Base-by-base conservation (phyloP, 768 basidiomycete genomes). In the Hericium rajendrae region DNA sequence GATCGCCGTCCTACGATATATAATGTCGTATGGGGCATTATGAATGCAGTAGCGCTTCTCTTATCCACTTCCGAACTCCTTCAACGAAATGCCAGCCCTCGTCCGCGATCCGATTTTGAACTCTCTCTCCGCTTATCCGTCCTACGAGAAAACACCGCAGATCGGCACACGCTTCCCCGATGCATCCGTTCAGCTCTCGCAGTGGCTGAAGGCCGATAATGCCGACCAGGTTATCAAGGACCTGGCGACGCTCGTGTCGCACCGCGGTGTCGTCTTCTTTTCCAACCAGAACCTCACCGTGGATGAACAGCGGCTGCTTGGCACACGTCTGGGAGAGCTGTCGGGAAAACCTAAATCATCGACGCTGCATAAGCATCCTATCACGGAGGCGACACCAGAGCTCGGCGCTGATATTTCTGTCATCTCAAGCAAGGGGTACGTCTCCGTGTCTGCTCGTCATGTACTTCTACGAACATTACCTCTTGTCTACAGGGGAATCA, bases 191-290 rank as follows among this genome's bases (percentile, higher is more conserved):
- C 80, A 82, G 64, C 72, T 83, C 13, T 73, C 75, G 3, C 62
- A 70, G 12, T 62, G 82, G 6, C 74, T 84, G 32, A 60, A 67
- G 0, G 74, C 75, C 1, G 66, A 70, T 6, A 74, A 81, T 62
- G 66, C 76, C 6, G 80, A 82, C 60, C 75, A 76, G 58, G 69
- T 81, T 51, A 67, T 83, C 58, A 72, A 72, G 20, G 82, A 83
- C 62, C 76, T 84, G 6, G 80, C 82, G 0, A 72, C 73, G 2
- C 73, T 82, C 43, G 73, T 77, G 39, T 76, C 74, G 28, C 78
- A 78, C 54, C 79, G 84, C 37, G 82, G 83, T 3, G 84, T 85
- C 49, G 81, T 84, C 5, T 86, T 86, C 70, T 82, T 86, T 74
- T 74, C 76, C 11, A 71, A 75, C 18, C 82, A 84, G 65, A 73